These are phyloP conservation scores for Trichophyton verrucosum DNA, from an alignment of 2,329 filamentous ascomycete genomes.

Conservation along the genomic window DNA sequence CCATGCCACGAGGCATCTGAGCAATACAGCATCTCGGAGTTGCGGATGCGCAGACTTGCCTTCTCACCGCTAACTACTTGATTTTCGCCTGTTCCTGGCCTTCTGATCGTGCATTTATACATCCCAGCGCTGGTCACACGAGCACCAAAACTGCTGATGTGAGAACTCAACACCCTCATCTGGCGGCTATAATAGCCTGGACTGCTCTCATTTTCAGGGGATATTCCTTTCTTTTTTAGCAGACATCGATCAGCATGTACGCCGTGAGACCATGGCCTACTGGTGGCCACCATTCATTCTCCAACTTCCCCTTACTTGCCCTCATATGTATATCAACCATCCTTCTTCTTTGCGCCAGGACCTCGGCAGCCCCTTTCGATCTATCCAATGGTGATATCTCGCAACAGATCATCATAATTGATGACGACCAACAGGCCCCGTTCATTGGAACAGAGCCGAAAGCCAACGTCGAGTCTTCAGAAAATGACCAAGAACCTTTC, in stretches of 20 bases:
- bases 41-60: neutral
- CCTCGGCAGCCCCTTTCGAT: neutral
- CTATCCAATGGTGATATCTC: neutral
- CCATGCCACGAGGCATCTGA: neutral
- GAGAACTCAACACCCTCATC: neutral
- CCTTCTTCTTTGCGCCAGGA: neutral
- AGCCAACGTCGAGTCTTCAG: constrained; percentile 4
- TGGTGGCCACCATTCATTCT: neutral
- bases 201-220: neutral
- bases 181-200: neutral
- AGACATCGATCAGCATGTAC: neutral
- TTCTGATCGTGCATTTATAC: neutral
- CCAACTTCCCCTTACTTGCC: neutral
- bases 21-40: neutral
- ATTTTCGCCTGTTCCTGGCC: neutral
- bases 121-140: neutral
- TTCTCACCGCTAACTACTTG: neutral
- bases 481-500: constrained; percentile 15
- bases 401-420: neutral
- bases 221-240: neutral
- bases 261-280: neutral
- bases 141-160: neutral
- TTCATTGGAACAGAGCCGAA: neutral
- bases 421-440: neutral
- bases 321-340: neutral